Percentiles rank a stretch among this genome's conserved stretches.
phyloP scores from a whole-genome alignment of 2,329 filamentous ascomycete species.

The Trichoderma guizhouense region DNA sequence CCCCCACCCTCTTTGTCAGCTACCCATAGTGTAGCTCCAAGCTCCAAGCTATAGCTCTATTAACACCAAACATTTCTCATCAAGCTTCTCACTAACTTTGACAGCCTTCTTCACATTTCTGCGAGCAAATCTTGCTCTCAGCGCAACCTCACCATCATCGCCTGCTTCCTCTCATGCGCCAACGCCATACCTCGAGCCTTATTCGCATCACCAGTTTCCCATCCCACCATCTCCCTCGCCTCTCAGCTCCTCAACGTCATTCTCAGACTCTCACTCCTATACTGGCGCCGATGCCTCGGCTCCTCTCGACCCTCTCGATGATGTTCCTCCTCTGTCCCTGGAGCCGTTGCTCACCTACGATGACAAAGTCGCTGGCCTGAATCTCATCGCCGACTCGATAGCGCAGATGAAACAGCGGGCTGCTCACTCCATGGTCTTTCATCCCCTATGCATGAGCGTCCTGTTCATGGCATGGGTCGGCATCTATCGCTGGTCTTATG shows the following conservation, averaged over 20 bases:
- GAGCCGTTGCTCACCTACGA: slow-evolving; percentile 50
- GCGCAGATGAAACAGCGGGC: slow-evolving; percentile 75
- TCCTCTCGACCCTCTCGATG: slow-evolving; percentile 34
- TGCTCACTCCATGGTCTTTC: slow-evolving; percentile 59
- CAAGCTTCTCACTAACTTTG: not conserved
- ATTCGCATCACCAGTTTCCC: slow-evolving; percentile 33
- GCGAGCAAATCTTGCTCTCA: slow-evolving; percentile 73
- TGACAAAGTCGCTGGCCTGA: slow-evolving; percentile 66
- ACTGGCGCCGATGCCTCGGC: slow-evolving; percentile 36
- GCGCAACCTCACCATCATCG: slow-evolving; percentile 43
- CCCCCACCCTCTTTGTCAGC: not conserved
- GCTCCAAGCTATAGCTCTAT: not conserved
- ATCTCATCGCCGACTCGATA: slow-evolving; percentile 75
- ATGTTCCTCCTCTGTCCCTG: slow-evolving; percentile 62
- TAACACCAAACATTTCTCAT: not conserved
- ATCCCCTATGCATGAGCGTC: slow-evolving; percentile 53
- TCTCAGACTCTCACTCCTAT: not conserved
- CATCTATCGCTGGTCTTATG: slow-evolving; percentile 46
- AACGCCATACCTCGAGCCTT: slow-evolving; percentile 61
- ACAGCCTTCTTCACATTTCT: slow-evolving; percentile 83
- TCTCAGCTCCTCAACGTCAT: slow-evolving; percentile 42
- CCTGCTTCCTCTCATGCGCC: slow-evolving; percentile 61
- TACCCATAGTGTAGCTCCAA: not conserved
- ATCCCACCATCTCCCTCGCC: slow-evolving; percentile 52
- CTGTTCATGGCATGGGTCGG: slow-evolving; percentile 43